Conservation (phyloP, 345 rosid species). For the Corchorus capsularis region DNA sequence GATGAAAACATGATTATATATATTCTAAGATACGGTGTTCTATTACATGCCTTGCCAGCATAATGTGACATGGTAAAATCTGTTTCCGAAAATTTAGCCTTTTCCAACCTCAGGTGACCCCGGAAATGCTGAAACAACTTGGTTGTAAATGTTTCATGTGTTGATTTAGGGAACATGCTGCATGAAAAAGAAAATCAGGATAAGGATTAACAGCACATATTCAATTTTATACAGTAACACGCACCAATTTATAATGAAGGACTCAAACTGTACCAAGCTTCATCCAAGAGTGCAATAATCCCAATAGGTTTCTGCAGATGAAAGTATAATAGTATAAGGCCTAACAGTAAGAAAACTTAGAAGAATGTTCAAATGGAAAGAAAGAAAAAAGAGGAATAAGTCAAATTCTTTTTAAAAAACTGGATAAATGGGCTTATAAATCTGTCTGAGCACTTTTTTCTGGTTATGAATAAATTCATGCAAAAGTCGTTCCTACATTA, state of each 20-base stretch:
- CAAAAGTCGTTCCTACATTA: not conserved
- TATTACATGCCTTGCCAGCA: slow-evolving; percentile 93
- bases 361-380: slow-evolving; percentile 24
- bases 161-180: slow-evolving; percentile 99
- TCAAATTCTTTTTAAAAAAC: slow-evolving; percentile 13
- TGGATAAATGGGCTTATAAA: not conserved
- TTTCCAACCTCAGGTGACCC: slow-evolving; percentile 74
- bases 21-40: slow-evolving; percentile 22
- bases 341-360: slow-evolving; percentile 12
- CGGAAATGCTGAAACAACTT: slow-evolving; percentile 81
- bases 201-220: slow-evolving; percentile 43
- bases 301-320: slow-evolving; percentile 97
- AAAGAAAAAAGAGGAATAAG: slow-evolving; percentile 9
- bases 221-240: slow-evolving; percentile 28
- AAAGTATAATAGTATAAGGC: slow-evolving; percentile 22
- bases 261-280: slow-evolving; percentile 85
- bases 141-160: slow-evolving; percentile 81
- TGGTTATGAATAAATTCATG: not conserved
- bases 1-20: slow-evolving; percentile 11
- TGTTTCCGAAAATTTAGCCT: slow-evolving; percentile 89
- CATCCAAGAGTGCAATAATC: slow-evolving; percentile 91
- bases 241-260: slow-evolving; percentile 47
- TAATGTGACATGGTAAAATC: slow-evolving; percentile 90
- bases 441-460: not conserved
- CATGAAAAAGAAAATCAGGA: slow-evolving; percentile 52